A percentile compares a stretch with the other conserved stretches of the same genome.
These are phyloP conservation scores for Dinochytrium kinnereticum DNA, from an alignment of 371 early-diverging fungal genomes.

Conservation along the genomic window DNA sequence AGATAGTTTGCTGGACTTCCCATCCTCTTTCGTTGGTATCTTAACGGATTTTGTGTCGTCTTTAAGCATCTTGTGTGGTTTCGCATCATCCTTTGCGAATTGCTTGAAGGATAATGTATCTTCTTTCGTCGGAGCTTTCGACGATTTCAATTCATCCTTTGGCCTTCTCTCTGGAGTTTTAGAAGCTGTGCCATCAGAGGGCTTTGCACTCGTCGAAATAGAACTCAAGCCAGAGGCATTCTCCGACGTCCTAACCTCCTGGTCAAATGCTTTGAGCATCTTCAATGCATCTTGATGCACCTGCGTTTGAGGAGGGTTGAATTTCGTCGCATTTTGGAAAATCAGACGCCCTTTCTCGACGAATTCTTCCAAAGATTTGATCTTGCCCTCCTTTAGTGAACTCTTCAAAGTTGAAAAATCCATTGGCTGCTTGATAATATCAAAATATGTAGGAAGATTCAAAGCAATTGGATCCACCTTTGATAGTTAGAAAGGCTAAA, in stretches of 20 bases:
- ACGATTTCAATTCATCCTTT: background rate
- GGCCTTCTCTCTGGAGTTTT: background rate
- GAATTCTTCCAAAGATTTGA: slow-evolving; percentile 54
- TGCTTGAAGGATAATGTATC: too few relatives aligned
- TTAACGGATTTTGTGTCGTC: background rate
- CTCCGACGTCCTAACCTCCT: slow-evolving; percentile 25
- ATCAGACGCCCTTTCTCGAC: slow-evolving; percentile 20
- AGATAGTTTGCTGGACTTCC: too few relatives aligned
- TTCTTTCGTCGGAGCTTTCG: too few relatives aligned
- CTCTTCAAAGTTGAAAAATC: slow-evolving; percentile 88
- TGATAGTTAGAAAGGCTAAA: slow-evolving; percentile 5
- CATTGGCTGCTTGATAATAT: slow-evolving; percentile 95
- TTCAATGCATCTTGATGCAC: slow-evolving; percentile 39
- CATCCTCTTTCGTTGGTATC: too few relatives aligned
- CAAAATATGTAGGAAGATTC: slow-evolving; percentile 89
- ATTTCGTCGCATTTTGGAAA: slow-evolving; percentile 41
- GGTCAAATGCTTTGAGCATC: slow-evolving; percentile 24
- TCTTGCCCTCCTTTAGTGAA: slow-evolving; percentile 64
- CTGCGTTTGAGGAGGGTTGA: slow-evolving; percentile 31
- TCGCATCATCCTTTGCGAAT: too few relatives aligned
- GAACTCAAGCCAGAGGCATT: background rate
- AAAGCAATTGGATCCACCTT: slow-evolving; percentile 78
- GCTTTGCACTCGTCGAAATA: background rate
- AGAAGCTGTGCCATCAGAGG: background rate
- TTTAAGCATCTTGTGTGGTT: background rate